Percentiles rank a stretch among this genome's conserved stretches.
Conservation (phyloP, 1,284 basidiomycete species). For the Kalmanozyma brasiliensis region DNA sequence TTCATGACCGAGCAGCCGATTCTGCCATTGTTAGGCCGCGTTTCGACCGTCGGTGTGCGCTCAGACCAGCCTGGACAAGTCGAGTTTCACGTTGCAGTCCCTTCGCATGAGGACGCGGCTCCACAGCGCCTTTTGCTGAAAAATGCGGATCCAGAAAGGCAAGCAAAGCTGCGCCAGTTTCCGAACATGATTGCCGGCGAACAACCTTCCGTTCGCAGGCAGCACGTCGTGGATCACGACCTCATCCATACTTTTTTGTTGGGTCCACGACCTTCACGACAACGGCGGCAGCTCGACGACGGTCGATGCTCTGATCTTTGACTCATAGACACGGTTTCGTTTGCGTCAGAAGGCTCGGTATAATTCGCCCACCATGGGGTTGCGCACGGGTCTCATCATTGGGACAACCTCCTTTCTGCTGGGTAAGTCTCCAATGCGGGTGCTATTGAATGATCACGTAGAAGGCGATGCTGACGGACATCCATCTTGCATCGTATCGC, state of each 20-base stretch:
- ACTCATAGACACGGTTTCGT: not conserved
- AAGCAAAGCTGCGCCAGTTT: too few relatives aligned
- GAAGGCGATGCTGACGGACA: not conserved
- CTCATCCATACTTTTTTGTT: not conserved
- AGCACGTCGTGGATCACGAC: too few relatives aligned
- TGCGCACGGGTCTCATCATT: conserved; percentile 51
- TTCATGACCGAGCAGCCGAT: not conserved
- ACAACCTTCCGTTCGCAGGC: too few relatives aligned
- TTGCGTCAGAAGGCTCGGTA: not conserved
- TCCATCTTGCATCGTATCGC: not conserved
- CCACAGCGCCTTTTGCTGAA: conserved; percentile 2
- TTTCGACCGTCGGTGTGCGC: not conserved
- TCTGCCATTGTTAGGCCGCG: conserved; percentile 1
- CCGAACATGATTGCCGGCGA: too few relatives aligned
- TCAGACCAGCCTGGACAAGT: conserved; percentile 9
- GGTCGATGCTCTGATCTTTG: too few relatives aligned
- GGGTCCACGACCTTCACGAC: too few relatives aligned
- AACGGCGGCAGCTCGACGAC: not conserved
- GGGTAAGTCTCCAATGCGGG: conserved; percentile 32
- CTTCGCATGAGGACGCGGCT: not conserved
- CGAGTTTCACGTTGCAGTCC: conserved; percentile 1
- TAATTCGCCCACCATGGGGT: conserved; percentile 33
- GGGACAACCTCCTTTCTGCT: conserved; percentile 61
- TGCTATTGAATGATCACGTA: too few relatives aligned
- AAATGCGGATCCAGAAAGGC: too few relatives aligned